phyloP scores from a whole-genome alignment of 192 early-diverging fungal genomes.

The Mortierella antarctica region DNA sequence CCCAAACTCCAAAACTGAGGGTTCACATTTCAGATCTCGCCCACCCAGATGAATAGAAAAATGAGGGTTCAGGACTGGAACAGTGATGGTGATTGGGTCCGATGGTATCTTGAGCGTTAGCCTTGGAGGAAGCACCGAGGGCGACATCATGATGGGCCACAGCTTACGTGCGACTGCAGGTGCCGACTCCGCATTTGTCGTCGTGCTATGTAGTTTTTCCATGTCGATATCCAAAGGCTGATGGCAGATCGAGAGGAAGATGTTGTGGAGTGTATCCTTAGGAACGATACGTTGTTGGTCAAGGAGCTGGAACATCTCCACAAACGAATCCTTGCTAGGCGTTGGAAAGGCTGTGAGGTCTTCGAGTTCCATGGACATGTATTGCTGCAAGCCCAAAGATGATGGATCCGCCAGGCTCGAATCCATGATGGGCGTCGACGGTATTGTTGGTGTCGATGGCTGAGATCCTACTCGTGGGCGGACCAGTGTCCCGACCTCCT shows the following conservation, averaged over 20 bases:
- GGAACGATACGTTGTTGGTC: conserved; percentile 47
- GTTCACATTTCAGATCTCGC: conserved; percentile 65
- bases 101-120: conserved; percentile 67
- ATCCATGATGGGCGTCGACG: conserved; percentile 41
- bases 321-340: conserved; percentile 38
- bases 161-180: conserved; percentile 22
- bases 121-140: conserved; percentile 61
- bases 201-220: conserved; percentile 37
- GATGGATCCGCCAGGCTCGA: conserved; percentile 8
- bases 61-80: conserved; percentile 65
- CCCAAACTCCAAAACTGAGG: conserved; percentile 68
- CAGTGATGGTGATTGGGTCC: conserved; percentile 62
- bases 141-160: conserved; percentile 44
- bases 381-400: conserved; percentile 8
- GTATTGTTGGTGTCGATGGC: conserved; percentile 44
- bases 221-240: conserved; percentile 61
- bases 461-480: conserved; percentile 33
- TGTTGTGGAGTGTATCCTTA: conserved; percentile 29
- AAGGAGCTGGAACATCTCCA: conserved; percentile 43
- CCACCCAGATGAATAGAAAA: conserved; percentile 70
- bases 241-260: conserved; percentile 51
- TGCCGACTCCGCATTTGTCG: neutral
- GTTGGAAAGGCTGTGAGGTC: conserved; percentile 33
- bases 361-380: conserved; percentile 37
- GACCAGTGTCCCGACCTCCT: conserved; percentile 42